A percentile compares a stretch with the other conserved stretches of the same genome.
These are phyloP conservation scores for Pythium rishiriense DNA, from an alignment of 352 stramenopile genomes.

Conservation along the genomic window DNA sequence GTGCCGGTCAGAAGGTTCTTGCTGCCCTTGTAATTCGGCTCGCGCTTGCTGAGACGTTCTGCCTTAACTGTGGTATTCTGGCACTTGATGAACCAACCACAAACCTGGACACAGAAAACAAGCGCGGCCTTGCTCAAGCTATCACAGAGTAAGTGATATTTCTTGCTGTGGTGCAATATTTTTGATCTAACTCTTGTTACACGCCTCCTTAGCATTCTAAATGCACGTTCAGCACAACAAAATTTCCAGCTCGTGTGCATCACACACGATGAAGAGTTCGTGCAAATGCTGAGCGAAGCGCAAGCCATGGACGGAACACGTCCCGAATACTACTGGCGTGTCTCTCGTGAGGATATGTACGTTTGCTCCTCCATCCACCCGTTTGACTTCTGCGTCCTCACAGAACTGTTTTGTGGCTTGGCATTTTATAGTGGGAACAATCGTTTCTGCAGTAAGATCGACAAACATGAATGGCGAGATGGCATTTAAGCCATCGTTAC, in stretches of 20 bases:
- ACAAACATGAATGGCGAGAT: constrained; percentile 64
- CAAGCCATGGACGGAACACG: constrained; percentile 72
- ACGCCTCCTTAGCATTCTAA: constrained; percentile 91
- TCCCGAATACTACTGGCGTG: constrained; percentile 84
- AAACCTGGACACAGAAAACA: constrained; percentile 97
- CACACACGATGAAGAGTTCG: constrained; percentile 98
- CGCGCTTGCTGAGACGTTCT: constrained; percentile 98
- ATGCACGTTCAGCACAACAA: constrained; percentile 90
- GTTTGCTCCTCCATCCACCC: background rate
- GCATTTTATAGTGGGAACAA: constrained; percentile 59
- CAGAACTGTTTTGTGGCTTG: background rate
- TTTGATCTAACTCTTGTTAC: background rate
- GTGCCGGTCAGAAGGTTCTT: constrained; percentile 96
- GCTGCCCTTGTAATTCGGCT: constrained; percentile 98
- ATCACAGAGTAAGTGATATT: constrained; percentile 71
- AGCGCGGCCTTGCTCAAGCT: constrained; percentile 88
- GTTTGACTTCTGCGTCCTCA: constrained; percentile 2
- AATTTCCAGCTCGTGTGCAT: constrained; percentile 99
- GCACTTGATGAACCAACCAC: constrained; percentile 99
- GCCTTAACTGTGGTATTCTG: constrained; percentile 98
- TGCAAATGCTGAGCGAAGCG: constrained; percentile 85
- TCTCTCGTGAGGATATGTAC: constrained; percentile 83
- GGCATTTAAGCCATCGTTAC: constrained; percentile 30
- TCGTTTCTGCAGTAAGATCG: constrained; percentile 84
- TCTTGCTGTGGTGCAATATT: background rate